phyloP scores from a whole-genome alignment of 2,329 filamentous ascomycete genomes.

The Emericellopsis atlantica region DNA sequence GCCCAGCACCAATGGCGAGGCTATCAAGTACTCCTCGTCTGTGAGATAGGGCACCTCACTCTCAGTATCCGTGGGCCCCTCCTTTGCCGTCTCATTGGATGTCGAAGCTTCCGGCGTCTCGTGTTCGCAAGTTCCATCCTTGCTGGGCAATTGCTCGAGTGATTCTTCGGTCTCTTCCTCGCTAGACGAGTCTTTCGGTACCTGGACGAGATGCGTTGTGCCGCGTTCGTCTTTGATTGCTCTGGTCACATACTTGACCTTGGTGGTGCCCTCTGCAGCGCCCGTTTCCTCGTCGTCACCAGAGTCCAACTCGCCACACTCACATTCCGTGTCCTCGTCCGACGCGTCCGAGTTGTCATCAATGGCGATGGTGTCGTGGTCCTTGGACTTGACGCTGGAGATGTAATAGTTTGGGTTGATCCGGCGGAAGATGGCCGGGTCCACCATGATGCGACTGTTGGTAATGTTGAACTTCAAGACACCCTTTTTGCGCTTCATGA shows the following conservation, averaged over 20 bases:
- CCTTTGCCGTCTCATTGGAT: not conserved
- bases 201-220: constrained; percentile 16
- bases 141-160: not conserved
- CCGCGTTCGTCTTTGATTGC: constrained; percentile 32
- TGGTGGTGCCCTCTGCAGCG: constrained; percentile 22
- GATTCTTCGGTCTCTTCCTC: constrained; percentile 5
- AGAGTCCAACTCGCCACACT: constrained; percentile 20
- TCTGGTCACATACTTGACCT: constrained; percentile 35
- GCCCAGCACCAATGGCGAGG: constrained; percentile 73
- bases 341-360: constrained; percentile 27
- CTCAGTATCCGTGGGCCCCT: not conserved
- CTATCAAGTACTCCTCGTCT: constrained; percentile 74
- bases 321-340: constrained; percentile 23
- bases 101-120: constrained; percentile 31
- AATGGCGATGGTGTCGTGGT: constrained; percentile 43
- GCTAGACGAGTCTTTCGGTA: constrained; percentile 15
- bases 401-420: constrained; percentile 80
- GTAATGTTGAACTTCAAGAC: constrained; percentile 71
- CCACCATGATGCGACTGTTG: constrained; percentile 79
- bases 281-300: constrained; percentile 17
- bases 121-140: constrained; percentile 4
- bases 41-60: constrained; percentile 38
- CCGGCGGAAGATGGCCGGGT: constrained; percentile 67
- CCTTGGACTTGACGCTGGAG: constrained; percentile 60
- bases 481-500: constrained; percentile 65